Evolutionary conservation across 441 rosid genomes (phyloP), one percentile per base, ranked within the genome.

Genomic region (Dalechampia spathulata): DNA sequence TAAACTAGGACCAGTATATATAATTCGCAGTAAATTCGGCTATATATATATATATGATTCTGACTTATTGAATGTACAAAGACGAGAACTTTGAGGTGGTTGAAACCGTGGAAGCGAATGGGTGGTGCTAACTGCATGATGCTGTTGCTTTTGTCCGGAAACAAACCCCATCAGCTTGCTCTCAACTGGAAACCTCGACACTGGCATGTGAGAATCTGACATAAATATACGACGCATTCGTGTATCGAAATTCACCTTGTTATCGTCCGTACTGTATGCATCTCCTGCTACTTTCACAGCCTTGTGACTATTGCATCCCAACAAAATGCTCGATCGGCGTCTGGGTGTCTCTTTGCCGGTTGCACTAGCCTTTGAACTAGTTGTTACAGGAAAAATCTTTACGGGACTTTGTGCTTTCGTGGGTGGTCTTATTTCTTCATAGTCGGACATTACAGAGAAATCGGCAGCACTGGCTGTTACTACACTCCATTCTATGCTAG

Each of bases 401-500:
- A 49, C 21, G 20, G 79, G 75, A 64, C 76, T 62, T 53, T 62
- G 10, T 11, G 37, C 15, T 34, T 62, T 58, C 48, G 48, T 52
- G 36, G 76, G 52, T 36, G 68, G 73, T 67, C 68, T 67, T 52
- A 22, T 67, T 58, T 70, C 86, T 42, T 84, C 95, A 27, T 60
- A 72, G 49, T 89, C 96, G 2, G 94, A 83, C 60, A 78, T 62
- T 15, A 61, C 78, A 13, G 95, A 80, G 72, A 62, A 68, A 59
- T 87, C 98, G 0, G 86, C 95, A 1, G 83, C 90, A 38, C 96
- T 83, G 22, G 84, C 95, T 0, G 98, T 91, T 49, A 82, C 84
- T 3, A 87, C 93, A 39, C 96, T 91, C 98, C 96, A 87, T 16
- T 83, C 86, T 44, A 87, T 78, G 71, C 95, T 85, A 34, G 78